Evolutionary conservation across 202 grass and related monocot genomes (phyloP).

Genomic region (Cymbopogon flexuosus): DNA sequence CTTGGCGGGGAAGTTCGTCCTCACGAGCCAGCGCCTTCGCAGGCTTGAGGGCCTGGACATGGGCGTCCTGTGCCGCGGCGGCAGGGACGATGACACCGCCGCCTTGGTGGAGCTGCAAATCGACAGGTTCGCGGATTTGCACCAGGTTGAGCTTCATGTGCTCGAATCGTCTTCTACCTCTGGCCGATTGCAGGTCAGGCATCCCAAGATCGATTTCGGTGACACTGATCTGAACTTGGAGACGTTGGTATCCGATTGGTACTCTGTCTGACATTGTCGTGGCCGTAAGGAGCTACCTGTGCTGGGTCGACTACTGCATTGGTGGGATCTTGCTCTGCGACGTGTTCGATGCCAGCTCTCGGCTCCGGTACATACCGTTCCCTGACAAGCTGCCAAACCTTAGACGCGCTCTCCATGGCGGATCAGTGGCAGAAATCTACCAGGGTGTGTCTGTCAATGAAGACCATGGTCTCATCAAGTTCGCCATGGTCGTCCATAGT

Average conservation of each 20-base stretch:
- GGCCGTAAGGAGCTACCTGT: not conserved
- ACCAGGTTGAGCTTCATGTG: not conserved
- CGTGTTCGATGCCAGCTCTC: not conserved
- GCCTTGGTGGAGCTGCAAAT: not conserved
- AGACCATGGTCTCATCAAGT: not conserved
- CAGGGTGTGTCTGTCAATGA: not conserved
- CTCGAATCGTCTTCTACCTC: not conserved
- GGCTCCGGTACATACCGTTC: not conserved
- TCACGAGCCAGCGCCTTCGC: not conserved
- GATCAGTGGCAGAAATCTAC: not conserved
- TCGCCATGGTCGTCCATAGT: not conserved
- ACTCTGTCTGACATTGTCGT: not conserved
- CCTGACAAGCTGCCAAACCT: not conserved
- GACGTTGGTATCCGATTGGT: not conserved
- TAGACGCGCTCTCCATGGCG: not conserved
- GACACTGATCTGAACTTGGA: not conserved
- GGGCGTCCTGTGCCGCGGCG: not conserved
- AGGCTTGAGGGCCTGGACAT: not conserved
- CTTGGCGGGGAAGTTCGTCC: not conserved
- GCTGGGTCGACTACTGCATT: not conserved
- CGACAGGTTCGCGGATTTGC: not conserved
- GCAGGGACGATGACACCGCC: not conserved
- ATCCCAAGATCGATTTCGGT: not conserved
- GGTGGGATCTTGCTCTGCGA: not conserved
- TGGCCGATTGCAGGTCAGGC: not conserved